These are phyloP conservation scores for Arthrobotrys musiformis DNA, from an alignment of 2,329 filamentous ascomycete genomes.

Conservation along the genomic window DNA sequence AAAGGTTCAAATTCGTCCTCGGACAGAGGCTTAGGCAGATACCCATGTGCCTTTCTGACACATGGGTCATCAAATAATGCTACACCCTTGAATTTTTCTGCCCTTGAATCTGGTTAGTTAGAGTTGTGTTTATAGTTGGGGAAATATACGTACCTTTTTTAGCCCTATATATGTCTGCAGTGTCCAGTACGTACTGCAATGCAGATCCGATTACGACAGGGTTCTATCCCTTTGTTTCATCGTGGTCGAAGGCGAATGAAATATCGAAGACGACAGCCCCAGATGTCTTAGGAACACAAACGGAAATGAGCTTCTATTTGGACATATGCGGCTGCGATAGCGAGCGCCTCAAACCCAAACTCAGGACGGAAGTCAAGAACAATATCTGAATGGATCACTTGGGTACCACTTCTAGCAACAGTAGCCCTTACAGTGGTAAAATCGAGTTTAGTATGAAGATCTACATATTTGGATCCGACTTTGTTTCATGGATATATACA, in stretches of 20 bases:
- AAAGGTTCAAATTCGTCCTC: no score
- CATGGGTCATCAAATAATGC: no score
- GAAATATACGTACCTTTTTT: no score
- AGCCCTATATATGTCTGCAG: constrained; percentile 45
- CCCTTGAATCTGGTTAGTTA: no score
- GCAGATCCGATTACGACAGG: constrained; percentile 38
- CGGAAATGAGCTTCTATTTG: constrained; percentile 39
- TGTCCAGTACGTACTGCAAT: constrained; percentile 41
- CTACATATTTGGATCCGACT: neutral
- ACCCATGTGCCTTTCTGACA: no score
- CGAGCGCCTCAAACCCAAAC: neutral
- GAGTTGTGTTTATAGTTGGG: no score
- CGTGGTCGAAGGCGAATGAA: constrained; percentile 26
- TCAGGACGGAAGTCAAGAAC: neutral
- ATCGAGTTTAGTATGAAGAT: neutral
- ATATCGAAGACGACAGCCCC: constrained; percentile 29
- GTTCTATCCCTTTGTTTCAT: constrained; percentile 37
- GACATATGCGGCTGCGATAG: constrained; percentile 29
- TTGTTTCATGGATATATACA: neutral
- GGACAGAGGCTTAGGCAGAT: no score
- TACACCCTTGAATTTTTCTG: no score
- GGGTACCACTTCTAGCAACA: neutral
- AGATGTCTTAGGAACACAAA: constrained; percentile 36
- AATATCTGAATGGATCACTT: neutral
- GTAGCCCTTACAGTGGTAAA: neutral